These are phyloP conservation scores for Saccharomycopsis crataegensis DNA, from an alignment of 1,139 yeast species.

Conservation along the genomic window DNA sequence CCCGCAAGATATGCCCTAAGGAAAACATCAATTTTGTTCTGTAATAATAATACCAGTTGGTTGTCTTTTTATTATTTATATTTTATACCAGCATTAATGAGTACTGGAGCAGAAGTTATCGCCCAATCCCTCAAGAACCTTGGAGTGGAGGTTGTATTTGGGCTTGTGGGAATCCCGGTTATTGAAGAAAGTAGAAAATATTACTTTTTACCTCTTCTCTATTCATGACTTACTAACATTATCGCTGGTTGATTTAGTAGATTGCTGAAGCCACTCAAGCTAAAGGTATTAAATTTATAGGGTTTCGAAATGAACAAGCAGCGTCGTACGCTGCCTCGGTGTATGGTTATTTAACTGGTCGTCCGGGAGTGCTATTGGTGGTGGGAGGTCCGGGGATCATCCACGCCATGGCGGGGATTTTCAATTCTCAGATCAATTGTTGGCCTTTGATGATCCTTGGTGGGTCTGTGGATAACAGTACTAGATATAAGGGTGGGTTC, in stretches of 20 bases:
- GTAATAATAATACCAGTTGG: too few species aligned
- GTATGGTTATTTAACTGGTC: constrained; percentile 53
- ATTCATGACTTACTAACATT: background rate
- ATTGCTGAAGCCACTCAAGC: constrained; percentile 47
- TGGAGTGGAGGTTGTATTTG: constrained; percentile 50
- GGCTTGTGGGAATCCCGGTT: constrained; percentile 64
- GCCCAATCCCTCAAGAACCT: constrained; percentile 39
- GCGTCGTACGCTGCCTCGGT: constrained; percentile 67
- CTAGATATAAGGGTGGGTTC: constrained; percentile 50
- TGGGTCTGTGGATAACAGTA: constrained; percentile 45
- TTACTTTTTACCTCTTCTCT: background rate
- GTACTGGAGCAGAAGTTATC: constrained; percentile 31
- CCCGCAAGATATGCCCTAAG: too few species aligned
- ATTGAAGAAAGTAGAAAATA: constrained; percentile 37
- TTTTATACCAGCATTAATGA: background rate
- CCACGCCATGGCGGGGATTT: constrained; percentile 57
- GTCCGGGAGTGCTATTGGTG: constrained; percentile 56
- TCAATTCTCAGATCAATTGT: constrained; percentile 48
- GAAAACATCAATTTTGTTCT: too few species aligned
- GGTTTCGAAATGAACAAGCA: constrained; percentile 60
- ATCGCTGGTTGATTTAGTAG: constrained; percentile 18
- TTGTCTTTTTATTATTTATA: background rate
- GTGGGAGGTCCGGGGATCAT: constrained; percentile 69
- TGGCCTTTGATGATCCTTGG: constrained; percentile 58
- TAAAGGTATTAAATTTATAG: constrained; percentile 44